Base-by-base conservation (phyloP, 2,329 filamentous ascomycete species). In the Diplodia intermedia region DNA sequence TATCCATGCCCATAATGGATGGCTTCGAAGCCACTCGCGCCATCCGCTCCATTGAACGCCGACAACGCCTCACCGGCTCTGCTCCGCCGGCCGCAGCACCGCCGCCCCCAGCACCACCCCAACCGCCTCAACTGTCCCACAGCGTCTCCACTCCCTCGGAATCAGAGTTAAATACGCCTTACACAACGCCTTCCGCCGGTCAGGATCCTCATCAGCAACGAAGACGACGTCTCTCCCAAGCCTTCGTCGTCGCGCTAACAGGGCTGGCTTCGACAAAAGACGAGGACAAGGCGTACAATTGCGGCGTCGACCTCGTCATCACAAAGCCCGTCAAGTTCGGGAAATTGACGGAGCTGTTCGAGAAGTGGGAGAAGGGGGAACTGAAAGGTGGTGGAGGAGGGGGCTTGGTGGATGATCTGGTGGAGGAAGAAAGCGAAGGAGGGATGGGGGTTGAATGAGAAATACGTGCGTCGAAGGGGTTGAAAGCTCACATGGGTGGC, bases 1-100 rank as follows among this genome's bases (percentile, higher is more conserved):
- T 86, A 4, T 83, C 80, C 73, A 88, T 88, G 86, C 86, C 86
- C 0, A 77, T 86, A 5, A 82, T 88, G 70, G 81, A 87, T 69
- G 84, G 84, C 0, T 76, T 85, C n/a, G 82, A 82, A 33, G 80
- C 84, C 0, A 86, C 85, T 12, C 77, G 79, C 11, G 78, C 77
- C 66, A 86, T 87, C 29, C 65, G 65, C 12, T 40, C 53, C 40
- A 52, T 67, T 31, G 65, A 67, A 40, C 33, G 36, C 7, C 81
- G 85, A 83, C 26, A 84, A 87, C 71, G 75, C 9, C 78, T 82
- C 4, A 74, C 79, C 11, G 75, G 73, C 1, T 70, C 82, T 3
- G 70, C 75, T 1, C 80, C 26, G 4, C 61, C 50, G 5, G 29
- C 47, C 23, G 9, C 38, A 18, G 12, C 29, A 9, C 12, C 29